Evolutionary conservation across 768 basidiomycete genomes (phyloP).

Genomic region (Sarcodon aspratus): DNA sequence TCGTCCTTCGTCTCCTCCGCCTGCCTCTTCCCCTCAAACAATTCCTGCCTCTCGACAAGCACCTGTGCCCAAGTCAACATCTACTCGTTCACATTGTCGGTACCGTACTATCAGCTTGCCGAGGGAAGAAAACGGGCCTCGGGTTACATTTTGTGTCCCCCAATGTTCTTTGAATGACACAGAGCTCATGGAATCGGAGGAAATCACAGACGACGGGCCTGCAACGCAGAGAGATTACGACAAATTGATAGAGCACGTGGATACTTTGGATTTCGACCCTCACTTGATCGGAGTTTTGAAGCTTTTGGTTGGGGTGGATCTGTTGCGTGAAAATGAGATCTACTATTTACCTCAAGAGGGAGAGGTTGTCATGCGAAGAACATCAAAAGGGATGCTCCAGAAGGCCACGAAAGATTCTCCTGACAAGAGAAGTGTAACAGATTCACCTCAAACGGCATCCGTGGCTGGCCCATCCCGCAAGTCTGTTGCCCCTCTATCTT

Average conservation of each 20-base stretch:
- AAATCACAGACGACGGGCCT: slow-evolving; percentile 49
- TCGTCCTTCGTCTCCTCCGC: slow-evolving; percentile 3
- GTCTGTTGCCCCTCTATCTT: slow-evolving; percentile 1
- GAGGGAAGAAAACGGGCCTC: slow-evolving; percentile 36
- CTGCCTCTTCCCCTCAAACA: slow-evolving; percentile 1
- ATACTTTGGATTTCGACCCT: slow-evolving; percentile 35
- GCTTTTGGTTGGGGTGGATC: slow-evolving; percentile 52
- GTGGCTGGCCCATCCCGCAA: neutral
- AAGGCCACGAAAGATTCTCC: neutral
- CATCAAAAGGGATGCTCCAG: slow-evolving; percentile 4
- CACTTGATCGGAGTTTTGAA: slow-evolving; percentile 47
- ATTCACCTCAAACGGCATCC: neutral
- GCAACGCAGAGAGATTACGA: slow-evolving; percentile 39
- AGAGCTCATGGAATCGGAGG: slow-evolving; percentile 43
- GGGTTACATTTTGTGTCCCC: slow-evolving; percentile 55
- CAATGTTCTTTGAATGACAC: slow-evolving; percentile 51
- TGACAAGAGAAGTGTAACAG: neutral
- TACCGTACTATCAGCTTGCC: slow-evolving; percentile 61
- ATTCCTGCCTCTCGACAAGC: slow-evolving; percentile 4
- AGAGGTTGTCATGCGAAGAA: slow-evolving; percentile 21
- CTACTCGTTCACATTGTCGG: slow-evolving; percentile 59
- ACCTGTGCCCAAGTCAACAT: slow-evolving; percentile 28
- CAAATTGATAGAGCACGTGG: slow-evolving; percentile 35
- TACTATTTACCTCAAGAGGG: slow-evolving; percentile 47
- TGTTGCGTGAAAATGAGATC: slow-evolving; percentile 53